Evolutionary conservation across 2,329 filamentous ascomycete species (phyloP).

Genomic region (Xylariaceae sp.): DNA sequence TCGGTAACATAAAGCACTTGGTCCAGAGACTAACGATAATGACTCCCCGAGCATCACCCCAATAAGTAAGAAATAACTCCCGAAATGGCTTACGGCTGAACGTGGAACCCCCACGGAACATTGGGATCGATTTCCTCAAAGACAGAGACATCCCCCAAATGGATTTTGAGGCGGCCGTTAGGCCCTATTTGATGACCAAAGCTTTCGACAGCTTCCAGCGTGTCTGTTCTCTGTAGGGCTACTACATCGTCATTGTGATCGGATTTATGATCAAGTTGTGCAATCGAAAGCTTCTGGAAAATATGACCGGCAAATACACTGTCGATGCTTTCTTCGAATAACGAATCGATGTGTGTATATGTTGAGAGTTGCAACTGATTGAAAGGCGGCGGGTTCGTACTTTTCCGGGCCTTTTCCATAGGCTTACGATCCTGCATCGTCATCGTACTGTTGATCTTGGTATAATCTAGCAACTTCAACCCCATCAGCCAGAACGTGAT

Average conservation of each 20-base stretch:
- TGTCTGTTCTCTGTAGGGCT: slow-evolving; percentile 8
- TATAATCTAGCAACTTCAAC: slow-evolving; percentile 45
- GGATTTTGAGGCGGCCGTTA: not conserved
- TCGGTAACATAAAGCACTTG: no score
- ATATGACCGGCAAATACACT: slow-evolving; percentile 45
- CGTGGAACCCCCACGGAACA: slow-evolving; percentile 50
- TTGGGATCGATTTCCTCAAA: slow-evolving; percentile 48
- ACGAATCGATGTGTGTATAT: slow-evolving; percentile 36
- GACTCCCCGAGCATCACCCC: no score
- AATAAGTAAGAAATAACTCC: no score
- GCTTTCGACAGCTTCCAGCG: slow-evolving; percentile 17
- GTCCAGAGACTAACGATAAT: no score
- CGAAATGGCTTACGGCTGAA: slow-evolving; percentile 37
- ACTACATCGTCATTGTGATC: slow-evolving; percentile 9
- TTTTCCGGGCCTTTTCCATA: slow-evolving; percentile 2
- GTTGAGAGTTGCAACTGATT: slow-evolving; percentile 1
- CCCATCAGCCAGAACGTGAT: not conserved
- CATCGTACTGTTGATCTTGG: slow-evolving; percentile 48
- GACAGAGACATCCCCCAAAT: slow-evolving; percentile 36
- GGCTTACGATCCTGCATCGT: slow-evolving; percentile 22
- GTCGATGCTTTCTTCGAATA: slow-evolving; percentile 46
- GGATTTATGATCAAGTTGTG: not conserved
- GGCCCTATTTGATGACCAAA: slow-evolving; percentile 1
- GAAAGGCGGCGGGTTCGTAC: slow-evolving; percentile 10
- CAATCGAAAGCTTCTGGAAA: slow-evolving; percentile 18